phyloP scores from a whole-genome alignment of 2,329 filamentous ascomycete genomes.

The Pseudogymnoascus sp. region DNA sequence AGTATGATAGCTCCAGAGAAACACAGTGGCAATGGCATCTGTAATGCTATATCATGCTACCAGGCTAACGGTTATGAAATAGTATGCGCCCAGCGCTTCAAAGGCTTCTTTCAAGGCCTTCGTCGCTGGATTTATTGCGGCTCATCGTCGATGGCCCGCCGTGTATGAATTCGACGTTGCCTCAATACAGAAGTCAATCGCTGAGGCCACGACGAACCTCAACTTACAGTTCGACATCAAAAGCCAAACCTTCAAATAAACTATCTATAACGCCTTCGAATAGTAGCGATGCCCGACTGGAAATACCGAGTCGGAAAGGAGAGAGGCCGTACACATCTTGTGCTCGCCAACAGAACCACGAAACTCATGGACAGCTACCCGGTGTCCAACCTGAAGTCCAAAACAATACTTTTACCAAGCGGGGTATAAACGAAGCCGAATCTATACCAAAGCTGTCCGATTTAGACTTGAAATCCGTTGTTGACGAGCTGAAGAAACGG shows the following conservation, averaged over 20 bases:
- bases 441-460: background rate
- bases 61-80: slow-evolving; percentile 9
- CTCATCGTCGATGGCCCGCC: slow-evolving; percentile 5
- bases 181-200: background rate
- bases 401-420: background rate
- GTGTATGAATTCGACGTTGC: slow-evolving; percentile 7
- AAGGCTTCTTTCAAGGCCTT: slow-evolving; percentile 25
- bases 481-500: background rate
- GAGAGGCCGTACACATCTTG: background rate
- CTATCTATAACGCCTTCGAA: background rate
- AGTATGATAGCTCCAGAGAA: background rate
- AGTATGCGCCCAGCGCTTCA: slow-evolving; percentile 25
- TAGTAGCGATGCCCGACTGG: background rate
- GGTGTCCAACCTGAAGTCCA: background rate
- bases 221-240: background rate
- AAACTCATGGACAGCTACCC: background rate
- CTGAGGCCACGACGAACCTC: slow-evolving; percentile 1
- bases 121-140: slow-evolving; percentile 22
- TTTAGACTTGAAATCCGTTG: background rate
- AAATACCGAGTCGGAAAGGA: background rate
- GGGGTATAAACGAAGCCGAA: background rate
- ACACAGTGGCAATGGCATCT: slow-evolving; percentile 2
- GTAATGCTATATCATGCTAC: slow-evolving; percentile 3
- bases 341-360: background rate
- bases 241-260: background rate